A percentile compares a stretch with the other conserved stretches of the same genome.
Evolutionary conservation across 352 stramenopile genomes (phyloP).

Genomic region (Globisporangium carolinianum): DNA sequence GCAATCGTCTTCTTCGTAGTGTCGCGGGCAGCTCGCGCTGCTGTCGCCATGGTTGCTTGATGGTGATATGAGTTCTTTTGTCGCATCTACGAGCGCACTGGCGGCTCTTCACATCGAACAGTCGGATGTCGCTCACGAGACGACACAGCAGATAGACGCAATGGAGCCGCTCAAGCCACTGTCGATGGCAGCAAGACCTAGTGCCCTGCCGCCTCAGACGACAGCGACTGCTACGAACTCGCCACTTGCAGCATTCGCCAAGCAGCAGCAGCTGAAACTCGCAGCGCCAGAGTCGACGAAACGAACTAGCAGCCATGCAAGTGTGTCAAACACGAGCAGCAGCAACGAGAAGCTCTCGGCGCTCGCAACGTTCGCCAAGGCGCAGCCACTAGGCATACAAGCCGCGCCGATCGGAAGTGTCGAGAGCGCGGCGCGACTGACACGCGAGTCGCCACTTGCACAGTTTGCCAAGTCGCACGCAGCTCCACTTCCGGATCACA

Average conservation of each 20-base stretch:
- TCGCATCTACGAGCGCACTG: neutral
- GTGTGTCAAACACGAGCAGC: neutral
- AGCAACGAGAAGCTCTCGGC: slow-evolving; percentile 2
- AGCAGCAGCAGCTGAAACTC: slow-evolving; percentile 1
- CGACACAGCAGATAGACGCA: neutral
- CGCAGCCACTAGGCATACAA: neutral
- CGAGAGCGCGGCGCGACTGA: neutral
- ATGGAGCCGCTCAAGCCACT: slow-evolving; percentile 9
- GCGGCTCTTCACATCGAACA: no score
- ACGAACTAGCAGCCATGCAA: no score
- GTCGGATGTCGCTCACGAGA: no score
- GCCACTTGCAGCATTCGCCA: slow-evolving; percentile 3
- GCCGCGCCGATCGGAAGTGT: neutral
- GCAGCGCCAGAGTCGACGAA: no score
- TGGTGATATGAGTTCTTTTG: slow-evolving; percentile 24
- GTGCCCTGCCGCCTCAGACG: neutral
- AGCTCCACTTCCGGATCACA: neutral
- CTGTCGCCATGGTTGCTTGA: neutral
- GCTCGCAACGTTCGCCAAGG: slow-evolving; percentile 9
- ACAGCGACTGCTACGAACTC: neutral
- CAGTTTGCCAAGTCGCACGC: slow-evolving; percentile 5
- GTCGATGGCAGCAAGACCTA: neutral
- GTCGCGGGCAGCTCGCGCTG: neutral
- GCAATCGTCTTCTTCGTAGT: slow-evolving; percentile 9
- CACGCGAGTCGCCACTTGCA: neutral